Evolutionary conservation across 2,329 filamentous ascomycete species (phyloP), one percentile per base, ranked within the genome.

Genomic region (Colletotrichum cordylinicola): DNA sequence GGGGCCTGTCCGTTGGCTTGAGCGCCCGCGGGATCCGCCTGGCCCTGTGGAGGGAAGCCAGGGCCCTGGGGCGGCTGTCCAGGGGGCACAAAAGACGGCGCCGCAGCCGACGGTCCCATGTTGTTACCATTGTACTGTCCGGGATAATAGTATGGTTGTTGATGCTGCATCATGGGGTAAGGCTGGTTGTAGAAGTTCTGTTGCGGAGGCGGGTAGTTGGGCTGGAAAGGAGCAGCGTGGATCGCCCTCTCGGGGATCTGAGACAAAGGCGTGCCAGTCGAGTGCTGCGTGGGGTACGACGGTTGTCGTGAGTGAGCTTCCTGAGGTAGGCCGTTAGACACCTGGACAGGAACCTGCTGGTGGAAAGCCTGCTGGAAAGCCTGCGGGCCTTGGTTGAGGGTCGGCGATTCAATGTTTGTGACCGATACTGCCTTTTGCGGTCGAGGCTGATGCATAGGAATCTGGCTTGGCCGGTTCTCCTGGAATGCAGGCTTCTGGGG

Each of bases 361-460:
- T 98, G 96, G 88, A 98, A 98, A 0, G 96, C 95, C 82, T 96
- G 95, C 80, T 96, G 94, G 80, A 98, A 98, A 1, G 95, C 94
- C 80, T 95, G 95, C 78, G 95, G 92, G 78, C 94, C 82, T 80
- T 87, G 88, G 67, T 85, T 82, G 79, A 86, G 89, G 7, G 91
- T 92, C 6, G 96, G 95, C 9, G 94, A 94, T 84, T 98, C 97
- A 79, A 98, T 98, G 80, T 95, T 96, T 73, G 95, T 95, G 74
- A 98, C 93, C 12, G 96, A 98, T 37, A 98, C 95, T 8, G 96
- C 90, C 88, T 98, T 98, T 84, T 98, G 96, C 10, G 97, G 96
- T 68, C 95, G 94, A 73, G 97, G 97, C 83, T 98, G 97, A 83
- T 98, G 95, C 93, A 98, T 98, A 1, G 95, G 91, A 79, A 91